These are phyloP conservation scores for Trichoderma erinaceum DNA, from an alignment of 495 filamentous ascomycete species.

Conservation along the genomic window DNA sequence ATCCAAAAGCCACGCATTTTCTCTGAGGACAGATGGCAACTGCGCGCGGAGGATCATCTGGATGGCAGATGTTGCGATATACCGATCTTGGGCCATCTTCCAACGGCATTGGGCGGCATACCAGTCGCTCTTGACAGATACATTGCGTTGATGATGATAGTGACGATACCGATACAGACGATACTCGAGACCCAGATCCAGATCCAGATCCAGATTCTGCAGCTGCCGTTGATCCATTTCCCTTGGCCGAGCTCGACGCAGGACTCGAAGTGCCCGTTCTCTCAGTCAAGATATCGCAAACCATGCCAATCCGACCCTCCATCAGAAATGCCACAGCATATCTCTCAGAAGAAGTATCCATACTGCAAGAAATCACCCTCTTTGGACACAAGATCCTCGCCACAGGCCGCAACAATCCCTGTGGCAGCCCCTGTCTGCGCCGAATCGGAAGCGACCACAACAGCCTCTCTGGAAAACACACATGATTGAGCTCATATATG, in stretches of 20 bases:
- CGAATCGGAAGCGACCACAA: conserved; percentile 13
- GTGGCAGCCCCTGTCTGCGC: conserved; percentile 20
- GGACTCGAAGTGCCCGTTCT: background rate
- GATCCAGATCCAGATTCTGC: background rate
- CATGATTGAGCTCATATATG: conserved; percentile 49
- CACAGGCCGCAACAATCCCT: conserved; percentile 37
- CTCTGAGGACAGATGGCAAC: conserved; percentile 65
- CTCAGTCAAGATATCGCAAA: conserved; percentile 46
- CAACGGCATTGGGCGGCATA: conserved; percentile 21
- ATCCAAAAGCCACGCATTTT: conserved; percentile 67
- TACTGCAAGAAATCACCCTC: conserved; percentile 54
- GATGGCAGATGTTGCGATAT: conserved; percentile 57
- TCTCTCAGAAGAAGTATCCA: conserved; percentile 54
- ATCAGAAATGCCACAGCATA: conserved; percentile 58
- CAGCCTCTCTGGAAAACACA: conserved; percentile 5
- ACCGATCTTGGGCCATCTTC: conserved; percentile 33
- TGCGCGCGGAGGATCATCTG: conserved; percentile 59
- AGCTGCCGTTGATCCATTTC: background rate
- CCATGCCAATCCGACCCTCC: conserved; percentile 55
- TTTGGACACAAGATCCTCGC: conserved; percentile 54
- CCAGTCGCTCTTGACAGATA: background rate
- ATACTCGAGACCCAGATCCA: background rate
- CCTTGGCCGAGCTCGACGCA: background rate
- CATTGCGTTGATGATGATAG: background rate
- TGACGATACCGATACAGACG: background rate